phyloP scores from a whole-genome alignment of 2,329 filamentous ascomycete genomes.

The Tolypocladium inflatum region DNA sequence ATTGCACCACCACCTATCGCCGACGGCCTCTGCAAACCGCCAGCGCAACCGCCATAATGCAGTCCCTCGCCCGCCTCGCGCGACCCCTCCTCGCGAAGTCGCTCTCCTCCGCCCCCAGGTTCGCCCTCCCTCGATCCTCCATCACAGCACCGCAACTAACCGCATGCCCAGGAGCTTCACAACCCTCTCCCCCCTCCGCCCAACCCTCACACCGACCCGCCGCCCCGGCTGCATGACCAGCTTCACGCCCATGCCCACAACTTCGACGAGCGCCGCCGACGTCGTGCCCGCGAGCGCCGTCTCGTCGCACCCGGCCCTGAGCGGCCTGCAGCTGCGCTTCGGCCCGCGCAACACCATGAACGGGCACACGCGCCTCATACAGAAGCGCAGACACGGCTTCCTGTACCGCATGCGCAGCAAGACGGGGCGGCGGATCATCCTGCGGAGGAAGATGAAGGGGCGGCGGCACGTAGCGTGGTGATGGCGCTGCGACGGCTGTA shows the following conservation, averaged over 20 bases:
- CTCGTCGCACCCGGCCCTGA: constrained; percentile 43
- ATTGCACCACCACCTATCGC: neutral
- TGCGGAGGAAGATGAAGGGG: constrained; percentile 43
- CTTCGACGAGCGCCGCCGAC: constrained; percentile 5
- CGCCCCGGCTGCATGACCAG: constrained; percentile 17
- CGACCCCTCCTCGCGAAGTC: constrained; percentile 17
- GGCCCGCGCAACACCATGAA: constrained; percentile 51
- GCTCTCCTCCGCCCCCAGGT: constrained; percentile 15
- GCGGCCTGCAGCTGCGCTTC: constrained; percentile 43
- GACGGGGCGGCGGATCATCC: constrained; percentile 42
- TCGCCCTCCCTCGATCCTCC: neutral
- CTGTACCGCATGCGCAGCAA: constrained; percentile 39
- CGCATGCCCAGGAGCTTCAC: constrained; percentile 30
- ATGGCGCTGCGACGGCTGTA: neutral
- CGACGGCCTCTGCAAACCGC: neutral
- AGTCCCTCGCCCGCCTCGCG: constrained; percentile 19
- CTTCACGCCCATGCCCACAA: constrained; percentile 17
- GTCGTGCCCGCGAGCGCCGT: constrained; percentile 21
- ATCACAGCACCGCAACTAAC: neutral
- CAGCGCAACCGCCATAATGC: constrained; percentile 7
- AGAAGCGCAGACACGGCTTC: constrained; percentile 52
- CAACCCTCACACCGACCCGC: constrained; percentile 28
- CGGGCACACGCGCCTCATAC: constrained; percentile 41
- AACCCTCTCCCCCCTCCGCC: constrained; percentile 41
- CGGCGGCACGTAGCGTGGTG: constrained; percentile 30